Percentiles rank a stretch among this genome's conserved stretches.
These are phyloP conservation scores for Lepidopterella palustris DNA, from an alignment of 495 filamentous ascomycete genomes.

Conservation along the genomic window DNA sequence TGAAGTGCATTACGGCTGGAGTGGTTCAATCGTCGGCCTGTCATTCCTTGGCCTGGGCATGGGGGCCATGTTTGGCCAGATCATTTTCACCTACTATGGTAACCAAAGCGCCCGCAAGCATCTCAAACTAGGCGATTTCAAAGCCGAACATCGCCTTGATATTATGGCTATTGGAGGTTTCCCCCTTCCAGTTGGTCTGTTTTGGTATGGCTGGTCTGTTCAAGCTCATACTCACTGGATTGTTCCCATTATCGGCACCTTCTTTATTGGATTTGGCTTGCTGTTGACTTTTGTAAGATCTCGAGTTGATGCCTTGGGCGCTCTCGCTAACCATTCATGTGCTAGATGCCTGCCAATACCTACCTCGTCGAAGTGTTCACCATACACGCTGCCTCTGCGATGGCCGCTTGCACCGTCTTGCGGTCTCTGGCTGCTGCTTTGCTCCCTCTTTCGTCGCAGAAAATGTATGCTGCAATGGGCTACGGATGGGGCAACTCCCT, in stretches of 20 bases:
- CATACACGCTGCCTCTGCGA: constrained; percentile 27
- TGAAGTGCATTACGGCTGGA: constrained; percentile 44
- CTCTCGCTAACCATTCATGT: not conserved
- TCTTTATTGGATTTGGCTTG: constrained; percentile 30
- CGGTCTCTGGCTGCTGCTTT: constrained; percentile 21
- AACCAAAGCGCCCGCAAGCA: constrained; percentile 24
- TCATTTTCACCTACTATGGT: constrained; percentile 22
- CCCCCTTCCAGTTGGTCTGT: constrained; percentile 31
- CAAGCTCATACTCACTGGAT: constrained; percentile 32
- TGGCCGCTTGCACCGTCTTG: constrained; percentile 31
- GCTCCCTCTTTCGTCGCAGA: constrained; percentile 21
- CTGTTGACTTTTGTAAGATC: constrained; percentile 28
- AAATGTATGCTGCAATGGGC: constrained; percentile 25
- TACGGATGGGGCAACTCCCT: constrained; percentile 40
- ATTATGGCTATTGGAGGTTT: constrained; percentile 27
- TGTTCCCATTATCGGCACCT: constrained; percentile 30
- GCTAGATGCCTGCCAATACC: constrained; percentile 28
- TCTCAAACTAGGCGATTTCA: constrained; percentile 18
- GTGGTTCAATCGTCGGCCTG: constrained; percentile 28
- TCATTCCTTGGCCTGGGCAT: constrained; percentile 34
- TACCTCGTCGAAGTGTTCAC: constrained; percentile 33
- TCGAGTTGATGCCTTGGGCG: not conserved
- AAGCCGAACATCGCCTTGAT: constrained; percentile 33
- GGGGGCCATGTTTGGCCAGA: constrained; percentile 28
- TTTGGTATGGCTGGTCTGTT: constrained; percentile 35